Base-by-base conservation (phyloP, 768 basidiomycete genomes). In the Antrodiella citrinella region DNA sequence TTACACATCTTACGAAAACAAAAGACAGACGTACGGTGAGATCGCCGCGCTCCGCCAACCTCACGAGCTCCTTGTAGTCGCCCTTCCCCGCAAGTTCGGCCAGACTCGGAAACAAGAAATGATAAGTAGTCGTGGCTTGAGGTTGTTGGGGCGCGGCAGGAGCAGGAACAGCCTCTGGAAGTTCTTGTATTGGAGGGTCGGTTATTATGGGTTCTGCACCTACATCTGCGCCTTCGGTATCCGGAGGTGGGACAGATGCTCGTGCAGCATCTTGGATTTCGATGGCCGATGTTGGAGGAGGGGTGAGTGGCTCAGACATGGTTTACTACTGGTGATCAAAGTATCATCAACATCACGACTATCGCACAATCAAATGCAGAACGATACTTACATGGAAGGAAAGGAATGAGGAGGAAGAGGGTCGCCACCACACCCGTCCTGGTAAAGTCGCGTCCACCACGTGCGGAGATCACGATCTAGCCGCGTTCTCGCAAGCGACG, bases 251-350 rank as follows among this genome's bases (percentile, higher is more conserved):
- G 7, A 52, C 53, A 9, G 57, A 23, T 4, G 45, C 46, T n/a
- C 54, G 55, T 4, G 62, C 71, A 18, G 72, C 72, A 54, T 78
- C 74, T 58, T 82, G 78, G 25, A 82, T 68, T 61, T 84, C 81
- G 44, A 71, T 66, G 10, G 72, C 73, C 12, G 77, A 79, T 4
- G 73, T 73, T 5, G 79, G 78, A 10, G 82, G 82, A 41, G 82
- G 82, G 1, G 82, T 84, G 4, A 78, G 80, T 39, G 80, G 79
- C 24, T 73, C 78, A 58, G 78, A 77, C 81, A 84, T 81, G 57
- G 51, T 60, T 21, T 43, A 15, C 46, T 40, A 13, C 35, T 38
- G n/a, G n/a, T n/a, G n/a, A n/a, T n/a, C n/a, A n/a, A n/a, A n/a
- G n/a, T n/a, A n/a, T n/a, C n/a, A n/a, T n/a, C n/a, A n/a, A n/a